Evolutionary conservation across 2,329 filamentous ascomycete genomes (phyloP).

Genomic region (Calonectria honghensis): DNA sequence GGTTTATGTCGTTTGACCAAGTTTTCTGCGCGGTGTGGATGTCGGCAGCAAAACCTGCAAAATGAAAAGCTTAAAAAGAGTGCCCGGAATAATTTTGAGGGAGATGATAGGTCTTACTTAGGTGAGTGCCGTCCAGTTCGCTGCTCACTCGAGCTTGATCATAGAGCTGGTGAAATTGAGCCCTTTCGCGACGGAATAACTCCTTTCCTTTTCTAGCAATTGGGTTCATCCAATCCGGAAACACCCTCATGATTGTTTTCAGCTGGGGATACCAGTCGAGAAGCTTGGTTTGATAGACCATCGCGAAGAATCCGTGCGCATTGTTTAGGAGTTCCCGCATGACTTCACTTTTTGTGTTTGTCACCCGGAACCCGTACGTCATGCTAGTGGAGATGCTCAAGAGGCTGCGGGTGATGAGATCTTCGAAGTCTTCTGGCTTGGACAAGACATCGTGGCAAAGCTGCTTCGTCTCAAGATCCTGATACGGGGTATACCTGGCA

Average conservation of each 20-base stretch:
- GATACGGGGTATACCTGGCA: neutral
- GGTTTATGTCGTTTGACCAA: neutral
- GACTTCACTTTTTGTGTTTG: neutral
- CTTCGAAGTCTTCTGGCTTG: neutral
- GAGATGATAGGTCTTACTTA: neutral
- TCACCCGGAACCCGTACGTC: neutral
- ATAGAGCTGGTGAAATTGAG: neutral
- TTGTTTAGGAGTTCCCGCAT: neutral
- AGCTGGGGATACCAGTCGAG: conserved; percentile 9
- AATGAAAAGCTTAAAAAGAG: neutral
- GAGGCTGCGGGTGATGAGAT: neutral
- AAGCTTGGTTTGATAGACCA: neutral
- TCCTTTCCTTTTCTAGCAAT: neutral
- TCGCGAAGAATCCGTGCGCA: neutral
- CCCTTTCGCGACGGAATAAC: neutral
- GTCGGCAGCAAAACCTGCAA: neutral
- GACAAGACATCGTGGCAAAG: neutral
- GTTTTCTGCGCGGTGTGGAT: neutral
- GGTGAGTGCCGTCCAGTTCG: neutral
- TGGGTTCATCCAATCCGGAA: neutral
- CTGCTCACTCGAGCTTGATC: neutral
- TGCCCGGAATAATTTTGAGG: neutral
- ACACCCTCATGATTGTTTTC: neutral
- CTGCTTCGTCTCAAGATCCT: neutral
- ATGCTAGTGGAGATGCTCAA: neutral